Evolutionary conservation across 768 basidiomycete genomes (phyloP).

Genomic region (Tricholoma hemisulphureum): DNA sequence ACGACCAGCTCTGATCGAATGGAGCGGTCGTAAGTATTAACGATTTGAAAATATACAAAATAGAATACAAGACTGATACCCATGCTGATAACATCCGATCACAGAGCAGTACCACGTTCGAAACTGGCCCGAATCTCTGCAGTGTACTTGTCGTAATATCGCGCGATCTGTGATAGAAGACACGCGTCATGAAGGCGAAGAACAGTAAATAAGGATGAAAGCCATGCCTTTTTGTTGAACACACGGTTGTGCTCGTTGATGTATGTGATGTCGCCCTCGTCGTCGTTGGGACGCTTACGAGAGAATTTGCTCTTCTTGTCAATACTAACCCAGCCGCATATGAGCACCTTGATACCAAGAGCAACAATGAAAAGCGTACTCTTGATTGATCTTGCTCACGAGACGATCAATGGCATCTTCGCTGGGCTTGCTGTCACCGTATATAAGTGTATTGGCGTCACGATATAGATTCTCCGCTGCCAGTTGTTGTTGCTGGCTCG

Average conservation of each 20-base stretch:
- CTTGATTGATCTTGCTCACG: constrained; percentile 86
- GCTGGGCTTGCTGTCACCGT: constrained; percentile 92
- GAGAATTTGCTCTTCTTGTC: constrained; percentile 91
- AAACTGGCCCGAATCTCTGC: constrained; percentile 95
- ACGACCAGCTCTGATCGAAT: background rate
- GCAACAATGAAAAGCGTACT: constrained; percentile 54
- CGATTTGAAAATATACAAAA: constrained; percentile 1
- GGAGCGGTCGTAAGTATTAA: background rate
- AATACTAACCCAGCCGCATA: constrained; percentile 47
- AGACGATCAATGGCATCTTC: constrained; percentile 96
- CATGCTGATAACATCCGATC: constrained; percentile 5
- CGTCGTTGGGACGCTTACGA: constrained; percentile 85
- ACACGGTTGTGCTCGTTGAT: constrained; percentile 98
- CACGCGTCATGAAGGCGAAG: constrained; percentile 1
- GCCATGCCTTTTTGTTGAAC: constrained; percentile 90
- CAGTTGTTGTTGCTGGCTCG: constrained; percentile 61
- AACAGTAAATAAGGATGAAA: background rate
- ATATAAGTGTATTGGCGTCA: constrained; percentile 89
- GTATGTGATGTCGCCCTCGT: constrained; percentile 95
- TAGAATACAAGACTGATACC: constrained; percentile 3
- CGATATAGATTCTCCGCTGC: constrained; percentile 85
- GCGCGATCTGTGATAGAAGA: constrained; percentile 61
- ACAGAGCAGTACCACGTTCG: constrained; percentile 94
- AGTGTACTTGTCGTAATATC: constrained; percentile 97
- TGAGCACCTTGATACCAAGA: background rate